Evolutionary conservation across 2,329 filamentous ascomycete species (phyloP).

Genomic region (Myriosclerotinia scirpicola): DNA sequence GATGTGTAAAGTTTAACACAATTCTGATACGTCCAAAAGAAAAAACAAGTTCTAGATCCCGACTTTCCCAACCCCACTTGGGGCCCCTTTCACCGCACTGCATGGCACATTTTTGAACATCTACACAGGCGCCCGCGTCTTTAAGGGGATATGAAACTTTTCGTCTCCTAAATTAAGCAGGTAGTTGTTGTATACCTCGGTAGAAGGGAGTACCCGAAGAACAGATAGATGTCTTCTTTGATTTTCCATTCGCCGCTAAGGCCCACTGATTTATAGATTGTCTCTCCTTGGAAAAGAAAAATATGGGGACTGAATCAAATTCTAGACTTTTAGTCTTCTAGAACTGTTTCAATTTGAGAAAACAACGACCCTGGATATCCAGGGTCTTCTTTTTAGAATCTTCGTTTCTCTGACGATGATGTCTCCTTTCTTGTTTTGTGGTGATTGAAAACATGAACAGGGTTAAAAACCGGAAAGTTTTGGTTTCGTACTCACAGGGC

Average conservation of each 20-base stretch:
- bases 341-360: background rate
- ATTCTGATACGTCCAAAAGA: background rate
- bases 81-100: background rate
- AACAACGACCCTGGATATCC: background rate
- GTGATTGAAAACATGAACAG: background rate
- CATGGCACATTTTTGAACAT: background rate
- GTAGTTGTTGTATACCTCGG: background rate
- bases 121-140: background rate
- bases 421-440: conserved; percentile 10
- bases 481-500: background rate
- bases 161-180: background rate
- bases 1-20: background rate
- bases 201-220: background rate
- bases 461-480: conserved; percentile 5
- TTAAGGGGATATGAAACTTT: background rate
- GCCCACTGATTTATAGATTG: background rate
- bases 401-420: conserved; percentile 3
- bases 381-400: background rate
- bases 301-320: conserved; percentile 1
- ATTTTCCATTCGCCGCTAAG: background rate
- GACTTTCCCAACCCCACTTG: background rate
- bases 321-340: background rate
- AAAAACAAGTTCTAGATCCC: conserved; percentile 3
- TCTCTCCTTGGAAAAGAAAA: background rate
- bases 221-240: background rate